Percentiles rank a stretch among this genome's conserved stretches.
Evolutionary conservation across 177 flowering plant genomes (phyloP).

Genomic region (Vitis hybrid): DNA sequence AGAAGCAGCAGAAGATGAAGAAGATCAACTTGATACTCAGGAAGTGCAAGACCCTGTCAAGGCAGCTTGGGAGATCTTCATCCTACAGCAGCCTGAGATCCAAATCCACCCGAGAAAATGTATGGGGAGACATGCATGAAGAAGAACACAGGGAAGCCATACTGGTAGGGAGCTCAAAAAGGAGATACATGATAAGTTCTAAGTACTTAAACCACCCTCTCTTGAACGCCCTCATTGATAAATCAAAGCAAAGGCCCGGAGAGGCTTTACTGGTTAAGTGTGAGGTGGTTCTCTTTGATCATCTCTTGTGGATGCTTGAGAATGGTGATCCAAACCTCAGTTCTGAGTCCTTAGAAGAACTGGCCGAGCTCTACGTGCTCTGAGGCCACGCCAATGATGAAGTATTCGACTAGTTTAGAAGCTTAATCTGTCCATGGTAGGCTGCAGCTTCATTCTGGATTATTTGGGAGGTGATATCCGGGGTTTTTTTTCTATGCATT

Average conservation of each 20-base stretch:
- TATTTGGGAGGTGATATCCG: no score
- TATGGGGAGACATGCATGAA: constrained; percentile 22
- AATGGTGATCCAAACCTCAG: constrained; percentile 17
- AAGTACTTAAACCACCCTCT: constrained; percentile 65
- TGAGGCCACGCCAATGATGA: not conserved
- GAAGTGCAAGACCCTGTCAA: constrained; percentile 79
- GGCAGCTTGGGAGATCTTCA: constrained; percentile 60
- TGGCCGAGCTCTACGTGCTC: constrained; percentile 4
- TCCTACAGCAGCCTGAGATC: constrained; percentile 72
- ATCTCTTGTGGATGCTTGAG: constrained; percentile 81
- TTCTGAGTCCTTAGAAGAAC: constrained; percentile 12
- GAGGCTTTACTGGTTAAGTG: constrained; percentile 43
- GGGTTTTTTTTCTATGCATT: no score
- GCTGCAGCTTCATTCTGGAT: no score
- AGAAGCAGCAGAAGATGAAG: constrained; percentile 32
- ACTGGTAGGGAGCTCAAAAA: constrained; percentile 60
- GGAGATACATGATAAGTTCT: constrained; percentile 50
- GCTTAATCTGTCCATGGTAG: no score
- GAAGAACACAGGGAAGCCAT: constrained; percentile 25
- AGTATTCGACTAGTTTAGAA: no score
- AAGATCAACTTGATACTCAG: constrained; percentile 57
- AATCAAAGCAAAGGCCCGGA: constrained; percentile 29
- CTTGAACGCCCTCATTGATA: constrained; percentile 55
- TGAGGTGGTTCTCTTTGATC: constrained; percentile 79
- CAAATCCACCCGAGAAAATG: constrained; percentile 42